These are phyloP conservation scores for Chaetomiaceae sp. DNA, from an alignment of 2,329 filamentous ascomycete species.

Conservation along the genomic window DNA sequence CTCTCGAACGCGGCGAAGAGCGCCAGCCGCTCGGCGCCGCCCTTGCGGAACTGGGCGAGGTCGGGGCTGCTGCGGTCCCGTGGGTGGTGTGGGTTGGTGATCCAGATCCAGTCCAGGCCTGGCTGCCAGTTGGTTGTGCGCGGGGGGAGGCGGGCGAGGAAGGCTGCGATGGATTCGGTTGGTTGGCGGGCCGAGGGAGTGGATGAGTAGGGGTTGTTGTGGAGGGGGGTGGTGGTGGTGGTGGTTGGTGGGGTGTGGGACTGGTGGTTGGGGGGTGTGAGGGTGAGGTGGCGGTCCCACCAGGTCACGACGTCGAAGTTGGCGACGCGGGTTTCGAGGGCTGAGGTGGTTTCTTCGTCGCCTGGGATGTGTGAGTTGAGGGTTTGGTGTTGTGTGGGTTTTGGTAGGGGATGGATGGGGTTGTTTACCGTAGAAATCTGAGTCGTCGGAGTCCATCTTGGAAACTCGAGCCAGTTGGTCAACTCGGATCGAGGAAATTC, in stretches of 20 bases:
- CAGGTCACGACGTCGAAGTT: constrained; percentile 47
- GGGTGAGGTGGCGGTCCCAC: constrained; percentile 35
- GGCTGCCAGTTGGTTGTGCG: constrained; percentile 48
- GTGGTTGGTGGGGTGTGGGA: not conserved
- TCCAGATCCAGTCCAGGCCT: constrained; percentile 65
- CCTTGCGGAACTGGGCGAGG: constrained; percentile 45
- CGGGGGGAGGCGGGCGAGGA: constrained; percentile 65
- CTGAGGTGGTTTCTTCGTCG: constrained; percentile 43
- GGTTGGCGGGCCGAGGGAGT: constrained; percentile 52
- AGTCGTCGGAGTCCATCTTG: constrained; percentile 42
- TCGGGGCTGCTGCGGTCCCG: constrained; percentile 31
- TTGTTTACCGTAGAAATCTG: constrained; percentile 54
- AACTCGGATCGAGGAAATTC: not conserved
- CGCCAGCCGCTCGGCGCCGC: constrained; percentile 47
- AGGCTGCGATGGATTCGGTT: constrained; percentile 36
- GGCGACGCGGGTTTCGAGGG: constrained; percentile 46
- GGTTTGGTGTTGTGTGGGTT: not conserved
- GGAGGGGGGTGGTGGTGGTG: constrained; percentile 17
- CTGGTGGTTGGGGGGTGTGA: not conserved
- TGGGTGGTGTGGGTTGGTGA: constrained; percentile 57
- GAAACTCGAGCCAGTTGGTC: not conserved
- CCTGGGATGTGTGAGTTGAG: constrained; percentile 39
- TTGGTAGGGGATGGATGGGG: not conserved
- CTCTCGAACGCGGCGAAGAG: constrained; percentile 39
- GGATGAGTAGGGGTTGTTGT: constrained; percentile 58